Conservation (phyloP, 1,284 basidiomycete species). For the Farysia itapuensis region DNA sequence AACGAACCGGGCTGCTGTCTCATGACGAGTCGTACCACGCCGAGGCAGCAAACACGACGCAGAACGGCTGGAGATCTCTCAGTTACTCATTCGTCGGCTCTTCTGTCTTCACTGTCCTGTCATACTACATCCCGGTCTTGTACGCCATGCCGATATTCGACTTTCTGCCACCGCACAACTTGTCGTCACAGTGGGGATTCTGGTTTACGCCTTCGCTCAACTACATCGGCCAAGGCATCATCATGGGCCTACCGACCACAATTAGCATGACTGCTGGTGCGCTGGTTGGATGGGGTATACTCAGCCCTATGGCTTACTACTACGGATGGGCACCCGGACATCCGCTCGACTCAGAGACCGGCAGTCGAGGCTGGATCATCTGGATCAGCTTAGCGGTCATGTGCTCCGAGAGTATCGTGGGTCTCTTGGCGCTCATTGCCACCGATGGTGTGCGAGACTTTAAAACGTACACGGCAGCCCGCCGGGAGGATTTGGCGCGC, state of each 20-base stretch:
- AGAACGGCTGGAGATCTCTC: constrained; percentile 29
- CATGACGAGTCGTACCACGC: constrained; percentile 1
- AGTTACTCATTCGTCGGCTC: constrained; percentile 55
- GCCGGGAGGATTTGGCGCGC: constrained; percentile 49
- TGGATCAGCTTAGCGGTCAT: constrained; percentile 94
- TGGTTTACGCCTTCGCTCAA: constrained; percentile 89
- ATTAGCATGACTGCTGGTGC: constrained; percentile 92
- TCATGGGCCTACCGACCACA: constrained; percentile 95
- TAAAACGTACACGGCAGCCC: constrained; percentile 6
- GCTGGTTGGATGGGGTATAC: constrained; percentile 89
- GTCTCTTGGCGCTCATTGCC: constrained; percentile 22
- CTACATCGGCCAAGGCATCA: constrained; percentile 70
- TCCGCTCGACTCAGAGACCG: constrained; percentile 32
- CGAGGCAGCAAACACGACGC: background rate
- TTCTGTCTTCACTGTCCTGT: constrained; percentile 60
- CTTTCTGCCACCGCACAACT: constrained; percentile 64
- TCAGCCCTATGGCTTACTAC: constrained; percentile 82
- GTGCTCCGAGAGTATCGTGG: constrained; percentile 79
- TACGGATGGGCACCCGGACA: constrained; percentile 24
- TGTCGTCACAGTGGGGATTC: constrained; percentile 89
- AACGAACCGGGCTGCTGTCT: constrained; percentile 11
- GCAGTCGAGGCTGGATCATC: constrained; percentile 62
- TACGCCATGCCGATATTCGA: constrained; percentile 91
- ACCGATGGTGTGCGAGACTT: constrained; percentile 24
- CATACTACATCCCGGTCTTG: constrained; percentile 82